phyloP scores from a whole-genome alignment of 306 rosid genomes.

The Argentina anserina region DNA sequence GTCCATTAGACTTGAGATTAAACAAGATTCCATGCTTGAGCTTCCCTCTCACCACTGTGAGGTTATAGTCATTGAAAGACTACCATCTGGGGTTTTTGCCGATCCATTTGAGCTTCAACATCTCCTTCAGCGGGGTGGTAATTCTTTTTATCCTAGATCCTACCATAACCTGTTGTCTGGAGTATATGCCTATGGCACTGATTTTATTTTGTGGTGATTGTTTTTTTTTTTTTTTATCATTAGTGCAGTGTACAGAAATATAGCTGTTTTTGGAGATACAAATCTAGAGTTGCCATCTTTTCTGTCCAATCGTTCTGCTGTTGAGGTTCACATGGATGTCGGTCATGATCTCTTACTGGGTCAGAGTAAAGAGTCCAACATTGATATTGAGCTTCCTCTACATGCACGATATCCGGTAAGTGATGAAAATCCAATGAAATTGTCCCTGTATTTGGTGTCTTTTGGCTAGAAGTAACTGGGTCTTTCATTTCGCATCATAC shows the following conservation, averaged over 20 bases:
- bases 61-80: constrained; percentile 60
- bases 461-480: background rate
- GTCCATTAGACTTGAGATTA: constrained; percentile 37
- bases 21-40: constrained; percentile 30
- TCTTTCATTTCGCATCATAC: background rate
- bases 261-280: constrained; percentile 85
- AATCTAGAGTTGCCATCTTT: constrained; percentile 82
- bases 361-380: constrained; percentile 25
- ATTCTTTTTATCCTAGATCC: constrained; percentile 8
- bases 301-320: constrained; percentile 71
- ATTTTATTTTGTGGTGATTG: constrained; percentile 8
- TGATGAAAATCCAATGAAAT: constrained; percentile 2
- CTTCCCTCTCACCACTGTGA: constrained; percentile 39
- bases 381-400: constrained; percentile 56
- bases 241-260: constrained; percentile 44
- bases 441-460: background rate
- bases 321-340: constrained; percentile 66
- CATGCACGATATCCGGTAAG: constrained; percentile 86
- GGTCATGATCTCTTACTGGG: constrained; percentile 31
- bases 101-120: constrained; percentile 85
- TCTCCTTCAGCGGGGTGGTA: constrained; percentile 78
- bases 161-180: background rate
- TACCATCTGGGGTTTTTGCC: constrained; percentile 71
- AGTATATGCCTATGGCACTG: constrained; percentile 6
- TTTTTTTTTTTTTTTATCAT: background rate